A percentile compares a stretch with the other conserved stretches of the same genome.
phyloP scores from a whole-genome alignment of 352 stramenopile genomes.

The Plasmopara muralis region DNA sequence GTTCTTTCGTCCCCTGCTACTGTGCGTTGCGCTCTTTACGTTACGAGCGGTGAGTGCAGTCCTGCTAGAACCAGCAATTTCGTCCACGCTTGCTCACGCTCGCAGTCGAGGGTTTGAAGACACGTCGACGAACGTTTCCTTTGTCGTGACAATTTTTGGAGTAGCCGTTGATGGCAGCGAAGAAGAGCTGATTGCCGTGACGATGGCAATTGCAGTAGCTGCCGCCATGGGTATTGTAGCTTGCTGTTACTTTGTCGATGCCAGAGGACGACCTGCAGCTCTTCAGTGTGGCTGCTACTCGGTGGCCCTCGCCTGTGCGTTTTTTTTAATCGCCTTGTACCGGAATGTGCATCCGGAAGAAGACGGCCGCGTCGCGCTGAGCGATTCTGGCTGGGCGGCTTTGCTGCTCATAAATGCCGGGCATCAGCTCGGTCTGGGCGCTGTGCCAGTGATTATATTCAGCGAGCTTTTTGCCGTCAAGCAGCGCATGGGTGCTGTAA shows the following conservation, averaged over 20 bases:
- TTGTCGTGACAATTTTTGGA: constrained; percentile 57
- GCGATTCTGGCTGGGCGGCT: constrained; percentile 50
- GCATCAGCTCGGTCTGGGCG: constrained; percentile 54
- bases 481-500: constrained; percentile 56
- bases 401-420: constrained; percentile 59
- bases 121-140: constrained; percentile 24
- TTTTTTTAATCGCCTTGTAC: constrained; percentile 46
- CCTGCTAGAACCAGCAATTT: constrained; percentile 51
- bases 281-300: constrained; percentile 57
- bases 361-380: constrained; percentile 25
- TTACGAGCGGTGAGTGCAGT: constrained; percentile 41
- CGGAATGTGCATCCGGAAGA: constrained; percentile 14
- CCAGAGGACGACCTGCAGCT: constrained; percentile 39
- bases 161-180: constrained; percentile 49
- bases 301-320: constrained; percentile 35
- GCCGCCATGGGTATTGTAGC: constrained; percentile 36
- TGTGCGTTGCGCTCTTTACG: constrained; percentile 44
- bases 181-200: constrained; percentile 38
- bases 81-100: constrained; percentile 25
- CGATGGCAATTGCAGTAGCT: constrained; percentile 35
- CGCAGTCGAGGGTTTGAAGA: constrained; percentile 20
- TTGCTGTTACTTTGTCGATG: constrained; percentile 67
- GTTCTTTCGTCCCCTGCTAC: constrained; percentile 61
- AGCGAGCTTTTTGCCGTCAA: constrained; percentile 70
- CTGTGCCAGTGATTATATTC: constrained; percentile 48